Evolutionary conservation across 441 rosid species (phyloP), one percentile per base, ranked within the genome.

Genomic region (Euphorbia schlechtendalii): DNA sequence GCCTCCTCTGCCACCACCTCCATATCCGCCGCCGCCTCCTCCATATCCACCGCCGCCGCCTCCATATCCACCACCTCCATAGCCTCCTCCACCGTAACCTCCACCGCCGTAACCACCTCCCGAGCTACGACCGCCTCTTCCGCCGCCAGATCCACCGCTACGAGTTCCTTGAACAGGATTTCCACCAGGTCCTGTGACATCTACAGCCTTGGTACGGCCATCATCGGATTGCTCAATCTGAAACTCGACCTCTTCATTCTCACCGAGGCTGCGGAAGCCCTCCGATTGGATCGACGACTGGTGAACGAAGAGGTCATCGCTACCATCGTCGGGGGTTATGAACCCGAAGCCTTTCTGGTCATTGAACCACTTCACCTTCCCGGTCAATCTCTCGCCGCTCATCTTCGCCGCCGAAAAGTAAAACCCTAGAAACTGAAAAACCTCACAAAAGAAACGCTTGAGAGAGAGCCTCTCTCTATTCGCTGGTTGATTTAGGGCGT

Each of bases 261-360:
- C 74, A 0, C 71, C 73, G 12, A 88, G 82, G 61, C 87, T 84
- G 18, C 94, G 88, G 70, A 69, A 92, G 11, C 96, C 96, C 1
- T 84, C 89, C 18, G 97, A 80, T 48, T 66, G 56, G 76, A 92
- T 86, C 25, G 86, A 74, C 45, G 91, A 81, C 20, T 86, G 96
- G 59, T 92, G 98, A 54, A 90, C 97, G 71, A 92, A 88, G 21
- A 89, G 86, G 73, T 92, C 96, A 0, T 81, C 88, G 20, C 78
- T 41, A 2, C 78, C 96, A 2, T 85, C 86, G 3, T 84, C 86
- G 3, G 96, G 92, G 54, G 76, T 78, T 40, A 92, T 84, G 85
- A 92, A 90, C 13, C 98, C 98, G 59, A 69, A 92, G 0, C 97
- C 94, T 73, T 84, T 92, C 1, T 40, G 36, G 68, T 79, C 84